Conservation (phyloP, 1,284 basidiomycete species). For the Malassezia slooffiae region DNA sequence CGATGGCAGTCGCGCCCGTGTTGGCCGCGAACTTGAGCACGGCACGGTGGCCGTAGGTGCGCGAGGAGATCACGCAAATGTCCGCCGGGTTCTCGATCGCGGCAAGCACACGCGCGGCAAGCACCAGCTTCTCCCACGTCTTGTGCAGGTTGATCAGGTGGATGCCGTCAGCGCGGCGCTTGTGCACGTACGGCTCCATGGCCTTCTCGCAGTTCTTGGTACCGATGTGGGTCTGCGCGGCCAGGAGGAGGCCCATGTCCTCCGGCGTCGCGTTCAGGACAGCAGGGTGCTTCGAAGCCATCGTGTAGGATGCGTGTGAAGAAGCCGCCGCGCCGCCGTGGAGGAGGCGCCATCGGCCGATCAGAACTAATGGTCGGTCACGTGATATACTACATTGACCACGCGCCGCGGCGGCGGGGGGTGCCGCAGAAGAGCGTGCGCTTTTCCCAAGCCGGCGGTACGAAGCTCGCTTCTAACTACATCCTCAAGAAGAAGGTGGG, state of each 20-base stretch:
- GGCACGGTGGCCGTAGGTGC: constrained; percentile 96
- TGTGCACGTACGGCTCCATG: constrained; percentile 97
- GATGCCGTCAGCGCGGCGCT: constrained; percentile 87
- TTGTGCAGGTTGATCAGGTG: constrained; percentile 96
- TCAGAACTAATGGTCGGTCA: constrained; percentile 5
- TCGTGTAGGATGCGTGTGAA: constrained; percentile 17
- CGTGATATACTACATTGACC: constrained; percentile 7
- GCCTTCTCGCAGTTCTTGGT: constrained; percentile 95
- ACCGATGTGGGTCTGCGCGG: constrained; percentile 82
- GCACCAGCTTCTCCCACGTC: constrained; percentile 90
- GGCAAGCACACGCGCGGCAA: constrained; percentile 45
- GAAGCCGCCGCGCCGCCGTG: constrained; percentile 2
- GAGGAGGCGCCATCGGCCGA: background rate
- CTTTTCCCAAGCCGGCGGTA: background rate
- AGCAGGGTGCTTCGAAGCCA: constrained; percentile 66
- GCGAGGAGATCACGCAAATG: constrained; percentile 92
- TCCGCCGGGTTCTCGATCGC: constrained; percentile 91
- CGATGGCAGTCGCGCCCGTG: constrained; percentile 96
- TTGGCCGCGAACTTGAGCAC: constrained; percentile 96
- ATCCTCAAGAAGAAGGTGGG: constrained; percentile 12
- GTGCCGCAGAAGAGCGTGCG: background rate
- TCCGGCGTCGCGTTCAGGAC: constrained; percentile 87
- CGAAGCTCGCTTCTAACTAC: constrained; percentile 3
- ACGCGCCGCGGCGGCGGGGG: background rate
- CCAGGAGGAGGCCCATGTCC: constrained; percentile 86